Evolutionary conservation across 805 yeast genomes (phyloP).

Genomic region (Priceomyces castillae): DNA sequence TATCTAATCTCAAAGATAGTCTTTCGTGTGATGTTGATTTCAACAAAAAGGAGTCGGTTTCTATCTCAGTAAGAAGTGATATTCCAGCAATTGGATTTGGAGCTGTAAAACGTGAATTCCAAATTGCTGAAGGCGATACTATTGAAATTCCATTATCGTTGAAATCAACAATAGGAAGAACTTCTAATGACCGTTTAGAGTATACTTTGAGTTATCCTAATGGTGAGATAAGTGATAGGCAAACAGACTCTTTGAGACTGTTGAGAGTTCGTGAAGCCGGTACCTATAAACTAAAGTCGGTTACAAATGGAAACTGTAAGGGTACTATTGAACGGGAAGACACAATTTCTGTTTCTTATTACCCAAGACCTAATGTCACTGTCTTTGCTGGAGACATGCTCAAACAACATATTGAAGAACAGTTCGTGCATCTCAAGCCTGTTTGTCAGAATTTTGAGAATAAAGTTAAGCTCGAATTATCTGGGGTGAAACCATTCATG

Average conservation of each 20-base stretch:
- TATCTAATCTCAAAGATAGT: conserved; percentile 69
- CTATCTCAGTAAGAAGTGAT: conserved; percentile 65
- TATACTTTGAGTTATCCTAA: conserved; percentile 24
- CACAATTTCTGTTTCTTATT: conserved; percentile 20
- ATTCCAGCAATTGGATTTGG: conserved; percentile 51
- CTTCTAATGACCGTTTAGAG: conserved; percentile 27
- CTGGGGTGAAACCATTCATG: conserved; percentile 66
- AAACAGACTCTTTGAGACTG: conserved; percentile 17
- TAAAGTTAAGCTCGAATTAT: conserved; percentile 37
- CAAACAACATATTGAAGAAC: conserved; percentile 24
- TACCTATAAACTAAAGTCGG: conserved; percentile 36
- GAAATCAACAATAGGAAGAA: conserved; percentile 31
- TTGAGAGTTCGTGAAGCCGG: conserved; percentile 38
- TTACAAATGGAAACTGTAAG: conserved; percentile 43
- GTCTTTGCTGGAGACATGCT: conserved; percentile 15
- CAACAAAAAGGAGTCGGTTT: conserved; percentile 51
- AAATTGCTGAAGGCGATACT: conserved; percentile 60
- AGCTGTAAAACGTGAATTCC: conserved; percentile 20
- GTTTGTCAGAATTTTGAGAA: conserved; percentile 32
- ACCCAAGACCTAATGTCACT: conserved; percentile 24
- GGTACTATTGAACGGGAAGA: conserved; percentile 32
- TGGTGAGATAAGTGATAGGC: conserved; percentile 10
- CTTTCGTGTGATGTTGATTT: conserved; percentile 75
- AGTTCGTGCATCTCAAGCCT: conserved; percentile 21
- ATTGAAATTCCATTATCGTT: conserved; percentile 54